Conservation (phyloP, 345 rosid species). For the Dimocarpus longan region DNA sequence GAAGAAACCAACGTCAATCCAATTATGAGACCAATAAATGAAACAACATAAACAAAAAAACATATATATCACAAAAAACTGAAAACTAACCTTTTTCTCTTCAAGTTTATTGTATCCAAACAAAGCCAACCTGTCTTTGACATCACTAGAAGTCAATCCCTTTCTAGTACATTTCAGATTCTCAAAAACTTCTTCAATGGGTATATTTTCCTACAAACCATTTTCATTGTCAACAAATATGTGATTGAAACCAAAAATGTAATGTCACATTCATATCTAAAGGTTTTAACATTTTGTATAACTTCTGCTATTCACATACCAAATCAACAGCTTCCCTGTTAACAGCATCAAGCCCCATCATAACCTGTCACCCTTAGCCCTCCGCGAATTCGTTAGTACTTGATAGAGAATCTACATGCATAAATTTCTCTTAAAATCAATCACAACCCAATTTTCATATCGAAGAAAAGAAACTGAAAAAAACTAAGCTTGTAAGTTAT, state of each 20-base stretch:
- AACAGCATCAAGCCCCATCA: constrained; percentile 31
- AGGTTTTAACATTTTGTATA: background rate
- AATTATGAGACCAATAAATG: background rate
- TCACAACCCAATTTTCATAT: too few species aligned
- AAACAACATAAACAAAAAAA: background rate
- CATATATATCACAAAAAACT: background rate
- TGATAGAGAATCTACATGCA: constrained; percentile 22
- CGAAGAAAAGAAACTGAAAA: background rate
- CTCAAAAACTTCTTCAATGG: constrained; percentile 55
- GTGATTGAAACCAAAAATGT: too few species aligned
- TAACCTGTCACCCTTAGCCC: constrained; percentile 11
- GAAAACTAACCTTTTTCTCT: constrained; percentile 45
- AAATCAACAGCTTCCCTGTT: constrained; percentile 37
- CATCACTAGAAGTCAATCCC: constrained; percentile 44
- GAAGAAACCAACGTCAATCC: constrained; percentile 19
- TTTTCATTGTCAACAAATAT: background rate
- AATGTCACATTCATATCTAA: background rate
- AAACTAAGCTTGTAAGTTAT: background rate
- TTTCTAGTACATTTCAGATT: constrained; percentile 48
- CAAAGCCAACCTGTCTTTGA: constrained; percentile 44
- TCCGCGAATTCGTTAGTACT: background rate
- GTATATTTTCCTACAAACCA: constrained; percentile 49
- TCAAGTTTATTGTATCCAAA: constrained; percentile 67
- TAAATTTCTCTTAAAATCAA: background rate
- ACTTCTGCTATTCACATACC: constrained; percentile 18